Evolutionary conservation across 2,329 filamentous ascomycete genomes (phyloP).

Genomic region (Fusarium illudens): DNA sequence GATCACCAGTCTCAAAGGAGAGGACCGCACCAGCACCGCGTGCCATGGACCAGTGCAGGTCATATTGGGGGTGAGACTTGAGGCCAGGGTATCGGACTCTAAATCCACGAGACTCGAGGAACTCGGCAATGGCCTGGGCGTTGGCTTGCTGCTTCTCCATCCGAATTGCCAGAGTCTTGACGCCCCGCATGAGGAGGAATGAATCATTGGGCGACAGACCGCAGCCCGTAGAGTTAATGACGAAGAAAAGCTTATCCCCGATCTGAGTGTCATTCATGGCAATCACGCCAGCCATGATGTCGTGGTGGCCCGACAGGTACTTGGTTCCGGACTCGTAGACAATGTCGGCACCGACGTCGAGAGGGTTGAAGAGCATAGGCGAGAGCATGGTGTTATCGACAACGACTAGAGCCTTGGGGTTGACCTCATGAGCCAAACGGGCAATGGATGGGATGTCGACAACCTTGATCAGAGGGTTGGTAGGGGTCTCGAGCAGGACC

Average conservation of each 20-base stretch:
- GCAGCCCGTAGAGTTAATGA: slow-evolving; percentile 95
- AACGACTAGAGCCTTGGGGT: slow-evolving; percentile 81
- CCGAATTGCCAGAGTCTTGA: slow-evolving; percentile 96
- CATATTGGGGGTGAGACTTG: slow-evolving; percentile 94
- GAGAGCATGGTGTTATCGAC: slow-evolving; percentile 99
- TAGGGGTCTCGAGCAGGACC: slow-evolving; percentile 95
- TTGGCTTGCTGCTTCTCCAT: slow-evolving; percentile 99
- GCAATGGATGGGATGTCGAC: slow-evolving; percentile 89
- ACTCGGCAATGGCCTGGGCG: slow-evolving; percentile 88
- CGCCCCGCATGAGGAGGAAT: slow-evolving; percentile 91
- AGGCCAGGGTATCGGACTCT: slow-evolving; percentile 94
- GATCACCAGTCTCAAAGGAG: slow-evolving; percentile 93
- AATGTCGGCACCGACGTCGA: slow-evolving; percentile 93
- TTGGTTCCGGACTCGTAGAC: slow-evolving; percentile 98
- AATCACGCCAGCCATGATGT: slow-evolving; percentile 98
- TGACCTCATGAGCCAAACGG: slow-evolving; percentile 76
- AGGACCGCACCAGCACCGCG: slow-evolving; percentile 93
- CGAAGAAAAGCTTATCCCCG: slow-evolving; percentile 92
- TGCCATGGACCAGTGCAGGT: slow-evolving; percentile 94
- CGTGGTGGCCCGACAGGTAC: slow-evolving; percentile 96
- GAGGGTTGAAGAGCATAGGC: slow-evolving; percentile 89
- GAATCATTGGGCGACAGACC: slow-evolving; percentile 95
- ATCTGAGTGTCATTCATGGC: slow-evolving; percentile 84
- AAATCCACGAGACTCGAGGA: slow-evolving; percentile 91
- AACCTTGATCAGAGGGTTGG: slow-evolving; percentile 98